Evolutionary conservation across 2,329 filamentous ascomycete genomes (phyloP).

Genomic region (Hymenoscyphus scutula): DNA sequence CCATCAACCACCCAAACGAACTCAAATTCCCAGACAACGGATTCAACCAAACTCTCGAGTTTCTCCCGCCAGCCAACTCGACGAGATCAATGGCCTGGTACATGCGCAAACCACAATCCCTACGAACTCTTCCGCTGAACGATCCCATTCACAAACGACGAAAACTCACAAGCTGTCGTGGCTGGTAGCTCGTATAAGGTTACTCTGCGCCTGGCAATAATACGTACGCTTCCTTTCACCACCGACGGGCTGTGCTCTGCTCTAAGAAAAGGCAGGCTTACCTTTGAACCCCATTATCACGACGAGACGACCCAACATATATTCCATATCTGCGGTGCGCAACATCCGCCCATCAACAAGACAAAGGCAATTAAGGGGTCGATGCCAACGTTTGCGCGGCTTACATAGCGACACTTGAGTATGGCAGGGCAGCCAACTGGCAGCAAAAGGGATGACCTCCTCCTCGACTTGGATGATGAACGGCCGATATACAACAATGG

Average conservation of each 20-base stretch:
- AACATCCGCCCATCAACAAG: background rate
- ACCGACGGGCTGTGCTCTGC: conserved; percentile 11
- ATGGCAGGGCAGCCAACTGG: conserved; percentile 61
- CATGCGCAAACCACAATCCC: background rate
- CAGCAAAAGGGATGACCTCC: conserved; percentile 52
- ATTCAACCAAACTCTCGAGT: background rate
- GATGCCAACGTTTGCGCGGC: conserved; percentile 21
- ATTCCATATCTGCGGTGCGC: background rate
- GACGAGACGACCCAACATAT: conserved; percentile 5
- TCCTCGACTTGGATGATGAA: conserved; percentile 72
- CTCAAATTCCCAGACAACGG: background rate
- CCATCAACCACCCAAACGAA: background rate
- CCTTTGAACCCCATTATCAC: conserved; percentile 1
- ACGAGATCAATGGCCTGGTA: conserved; percentile 12
- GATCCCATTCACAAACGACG: background rate
- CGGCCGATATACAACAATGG: conserved; percentile 72
- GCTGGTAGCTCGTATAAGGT: conserved; percentile 6
- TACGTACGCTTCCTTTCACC: conserved; percentile 10
- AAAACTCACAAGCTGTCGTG: background rate
- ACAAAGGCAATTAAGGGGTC: conserved; percentile 22
- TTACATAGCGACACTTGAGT: conserved; percentile 38
- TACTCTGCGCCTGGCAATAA: background rate
- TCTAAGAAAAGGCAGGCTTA: conserved; percentile 13
- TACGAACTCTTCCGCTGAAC: background rate
- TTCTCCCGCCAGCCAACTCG: background rate